Percentiles rank a stretch among this genome's conserved stretches.
Conservation (phyloP, 768 basidiomycete genomes). For the Pulveroboletus sp. region DNA sequence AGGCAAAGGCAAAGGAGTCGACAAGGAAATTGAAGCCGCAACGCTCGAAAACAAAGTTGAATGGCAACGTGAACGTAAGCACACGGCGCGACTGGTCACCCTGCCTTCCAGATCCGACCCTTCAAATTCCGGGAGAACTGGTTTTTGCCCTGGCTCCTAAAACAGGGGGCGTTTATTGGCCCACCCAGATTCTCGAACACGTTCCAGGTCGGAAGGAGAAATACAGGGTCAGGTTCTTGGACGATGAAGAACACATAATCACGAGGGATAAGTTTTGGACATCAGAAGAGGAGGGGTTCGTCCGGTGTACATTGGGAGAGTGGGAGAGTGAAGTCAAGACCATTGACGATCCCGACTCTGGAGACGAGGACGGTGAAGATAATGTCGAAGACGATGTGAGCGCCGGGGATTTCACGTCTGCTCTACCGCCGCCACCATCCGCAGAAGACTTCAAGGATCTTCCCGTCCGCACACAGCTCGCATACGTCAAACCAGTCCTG, state of each 20-base stretch:
- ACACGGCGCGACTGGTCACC: slow-evolving; percentile 32
- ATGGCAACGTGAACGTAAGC: slow-evolving; percentile 7
- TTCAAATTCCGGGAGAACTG: slow-evolving; percentile 64
- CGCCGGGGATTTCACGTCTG: slow-evolving; percentile 15
- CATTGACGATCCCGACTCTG: slow-evolving; percentile 27
- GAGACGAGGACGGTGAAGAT: slow-evolving; percentile 23
- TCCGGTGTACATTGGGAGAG: slow-evolving; percentile 56
- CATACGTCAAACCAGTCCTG: slow-evolving; percentile 61
- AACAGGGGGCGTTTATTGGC: slow-evolving; percentile 52
- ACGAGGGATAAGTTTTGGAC: slow-evolving; percentile 54
- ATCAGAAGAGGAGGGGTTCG: slow-evolving; percentile 56
- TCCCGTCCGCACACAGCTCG: slow-evolving; percentile 53
- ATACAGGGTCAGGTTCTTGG: slow-evolving; percentile 60
- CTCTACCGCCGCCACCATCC: slow-evolving; percentile 36
- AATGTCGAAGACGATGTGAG: slow-evolving; percentile 33
- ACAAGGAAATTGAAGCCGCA: slow-evolving; percentile 13
- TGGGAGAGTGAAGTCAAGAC: slow-evolving; percentile 43
- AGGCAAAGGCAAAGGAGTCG: slow-evolving; percentile 7
- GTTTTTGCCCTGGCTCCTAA: slow-evolving; percentile 44
- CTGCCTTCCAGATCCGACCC: slow-evolving; percentile 42
- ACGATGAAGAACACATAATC: slow-evolving; percentile 39
- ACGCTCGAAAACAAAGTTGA: slow-evolving; percentile 15
- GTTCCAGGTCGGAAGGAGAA: slow-evolving; percentile 36
- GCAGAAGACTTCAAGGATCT: slow-evolving; percentile 48
- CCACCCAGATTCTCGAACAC: slow-evolving; percentile 55